These are phyloP conservation scores for Candida manassasensis DNA, from an alignment of 805 yeast genomes.

Conservation along the genomic window DNA sequence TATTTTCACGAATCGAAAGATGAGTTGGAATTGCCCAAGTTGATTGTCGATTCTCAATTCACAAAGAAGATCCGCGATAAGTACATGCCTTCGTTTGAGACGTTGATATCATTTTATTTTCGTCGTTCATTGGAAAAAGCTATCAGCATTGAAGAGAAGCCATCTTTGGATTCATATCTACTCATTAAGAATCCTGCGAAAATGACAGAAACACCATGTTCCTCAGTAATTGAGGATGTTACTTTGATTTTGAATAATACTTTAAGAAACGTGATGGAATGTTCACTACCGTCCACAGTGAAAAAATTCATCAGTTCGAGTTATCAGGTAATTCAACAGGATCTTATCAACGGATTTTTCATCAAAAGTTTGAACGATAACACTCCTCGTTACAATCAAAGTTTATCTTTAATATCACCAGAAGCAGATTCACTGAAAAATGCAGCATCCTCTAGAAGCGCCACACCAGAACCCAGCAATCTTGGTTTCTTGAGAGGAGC, in stretches of 20 bases:
- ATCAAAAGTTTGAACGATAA: constrained; percentile 32
- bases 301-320: constrained; percentile 51
- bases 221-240: constrained; percentile 85
- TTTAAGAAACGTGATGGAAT: constrained; percentile 59
- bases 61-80: constrained; percentile 49
- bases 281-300: constrained; percentile 61
- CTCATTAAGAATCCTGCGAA: constrained; percentile 14
- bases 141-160: constrained; percentile 71
- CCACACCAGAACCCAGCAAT: constrained; percentile 27
- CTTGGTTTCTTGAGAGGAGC: constrained; percentile 38
- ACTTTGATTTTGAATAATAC: constrained; percentile 68
- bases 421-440: constrained; percentile 11
- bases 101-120: constrained; percentile 60
- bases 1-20: constrained; percentile 39
- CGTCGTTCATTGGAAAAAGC: constrained; percentile 80
- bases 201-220: constrained; percentile 58
- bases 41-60: constrained; percentile 52
- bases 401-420: constrained; percentile 17
- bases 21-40: constrained; percentile 41
- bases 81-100: constrained; percentile 59
- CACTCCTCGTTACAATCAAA: constrained; percentile 37
- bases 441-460: constrained; percentile 23
- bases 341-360: constrained; percentile 51
- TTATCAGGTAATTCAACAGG: constrained; percentile 58
- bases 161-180: constrained; percentile 41